Evolutionary conservation across 331 rosid species (phyloP), one percentile per base, ranked within the genome.

Genomic region (Phaseolus coccineus): DNA sequence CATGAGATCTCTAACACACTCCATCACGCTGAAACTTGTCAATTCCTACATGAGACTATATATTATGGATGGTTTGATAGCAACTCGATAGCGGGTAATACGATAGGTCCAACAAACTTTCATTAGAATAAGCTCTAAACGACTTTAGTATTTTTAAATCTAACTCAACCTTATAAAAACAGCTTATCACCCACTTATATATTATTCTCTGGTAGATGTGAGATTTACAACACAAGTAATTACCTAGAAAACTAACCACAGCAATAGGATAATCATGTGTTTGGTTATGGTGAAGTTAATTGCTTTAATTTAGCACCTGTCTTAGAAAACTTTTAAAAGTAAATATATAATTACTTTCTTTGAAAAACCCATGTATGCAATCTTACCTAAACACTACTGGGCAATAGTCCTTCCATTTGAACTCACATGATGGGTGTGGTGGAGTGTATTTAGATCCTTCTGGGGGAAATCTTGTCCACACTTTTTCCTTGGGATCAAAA

Each of bases 381-480:
- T 16, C 61, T 51, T 71, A 92, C 95, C 97, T 91, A 84, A 93
- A 93, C 63, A 93, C 97, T 80, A 93, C 87, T 0, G 97, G 97
- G 63, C 97, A 91, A 69, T 91, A 93, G 69, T 93, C 97, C 82
- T 93, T 93, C 97, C 97, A 93, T 76, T 70, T 91, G 69, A 93
- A 93, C 68, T 93, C 97, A 77, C 80, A 48, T 0, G 97, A 88
- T 55, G 88, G 84, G 77, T 93, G 97, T 40, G 97, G 97, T 12
- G 97, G 97, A 24, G 97, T 93, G 64, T 91, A 84, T 79, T 93
- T 93, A 55, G 92, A 88, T 35, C 96, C 97, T 82, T 93, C 97
- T 0, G 97, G 82, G 48, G 98, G 97, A 78, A 93, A 91, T 85
- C 88, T 88, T 3, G 98, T 93, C 98, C 97, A 93, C 19, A 91